Evolutionary conservation across 1,284 basidiomycete genomes (phyloP), one percentile per base, ranked within the genome.

Genomic region (Rhodotorula sp.): DNA sequence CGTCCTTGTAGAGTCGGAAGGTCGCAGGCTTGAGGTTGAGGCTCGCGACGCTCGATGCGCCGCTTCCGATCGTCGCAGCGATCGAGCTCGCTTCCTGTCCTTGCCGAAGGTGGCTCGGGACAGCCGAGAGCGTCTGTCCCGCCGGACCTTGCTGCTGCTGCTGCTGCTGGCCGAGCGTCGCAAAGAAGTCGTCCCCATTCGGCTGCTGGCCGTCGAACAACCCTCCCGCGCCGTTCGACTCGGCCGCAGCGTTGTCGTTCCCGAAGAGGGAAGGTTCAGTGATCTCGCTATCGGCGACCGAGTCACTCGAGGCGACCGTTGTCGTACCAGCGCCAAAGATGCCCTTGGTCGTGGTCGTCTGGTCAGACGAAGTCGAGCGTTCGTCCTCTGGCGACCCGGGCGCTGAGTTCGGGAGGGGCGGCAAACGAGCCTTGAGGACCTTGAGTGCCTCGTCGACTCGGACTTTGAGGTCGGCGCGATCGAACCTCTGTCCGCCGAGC

Each of bases 51-150:
- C 91, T 94, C 0, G 91, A 92, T 6, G 92, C 87, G 10, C 55
- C 55, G 2, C 90, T 91, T 34, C 94, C 92, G 57, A 91, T 84
- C 0, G 93, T 96, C 0, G 93, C 93, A 31, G 92, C 93, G 18
- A 93, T 91, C 1, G 90, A 92, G 0, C 92, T 93, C 77, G 60
- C 52, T 11, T 64, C 62, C 10, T 55, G 37, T 31, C 68, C 48
- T 13, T 15, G 26, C 13, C 31, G 34, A 44, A 90, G 84, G 67
- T 84, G 82, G 65, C 84, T 85, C 24, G 86, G 84, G 50, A 85
- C 82, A n/a, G 87, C 85, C 82, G 81, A 37, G 16, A 44, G 40
- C 40, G 40, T 44, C 40, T 44, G 40, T 6, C 40, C 40, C 40
- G 34, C 34, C 34, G 34, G 34, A 6, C 34, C 34, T 34, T 44